These are phyloP conservation scores for Hygrophorus russula DNA, from an alignment of 768 basidiomycete species.

Conservation along the genomic window DNA sequence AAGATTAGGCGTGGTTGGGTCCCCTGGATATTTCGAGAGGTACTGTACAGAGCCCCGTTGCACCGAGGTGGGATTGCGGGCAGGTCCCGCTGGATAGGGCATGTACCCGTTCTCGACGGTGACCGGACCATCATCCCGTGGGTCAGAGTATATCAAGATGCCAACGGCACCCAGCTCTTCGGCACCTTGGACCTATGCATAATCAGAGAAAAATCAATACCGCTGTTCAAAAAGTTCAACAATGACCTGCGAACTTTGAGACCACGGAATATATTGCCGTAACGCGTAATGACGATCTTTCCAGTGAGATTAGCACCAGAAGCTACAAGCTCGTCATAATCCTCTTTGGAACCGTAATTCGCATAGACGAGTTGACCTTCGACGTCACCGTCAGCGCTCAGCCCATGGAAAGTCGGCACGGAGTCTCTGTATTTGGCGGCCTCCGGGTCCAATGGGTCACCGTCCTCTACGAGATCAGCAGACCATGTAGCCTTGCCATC, in stretches of 20 bases:
- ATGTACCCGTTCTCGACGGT: conserved; percentile 67
- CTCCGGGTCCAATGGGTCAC: conserved; percentile 57
- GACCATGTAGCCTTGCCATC: conserved; percentile 47
- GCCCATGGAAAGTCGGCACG: conserved; percentile 80
- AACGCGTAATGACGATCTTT: conserved; percentile 70
- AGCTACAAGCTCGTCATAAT: conserved; percentile 42
- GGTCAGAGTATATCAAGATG: conserved; percentile 76
- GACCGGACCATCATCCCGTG: conserved; percentile 75
- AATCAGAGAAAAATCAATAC: conserved; percentile 4
- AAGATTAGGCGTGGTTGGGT: conserved; percentile 80
- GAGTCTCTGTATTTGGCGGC: conserved; percentile 55
- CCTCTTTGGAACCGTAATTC: conserved; percentile 65
- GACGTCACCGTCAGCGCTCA: conserved; percentile 68
- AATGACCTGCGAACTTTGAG: conserved; percentile 48
- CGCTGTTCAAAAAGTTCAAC: conserved; percentile 8
- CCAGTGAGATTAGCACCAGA: conserved; percentile 64
- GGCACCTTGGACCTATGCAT: conserved; percentile 60
- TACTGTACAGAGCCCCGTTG: conserved; percentile 80
- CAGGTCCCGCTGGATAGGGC: conserved; percentile 78
- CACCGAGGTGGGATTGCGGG: conserved; percentile 73
- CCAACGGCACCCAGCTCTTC: conserved; percentile 75
- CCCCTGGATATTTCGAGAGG: conserved; percentile 55
- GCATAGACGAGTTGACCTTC: conserved; percentile 64
- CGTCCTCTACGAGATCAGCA: conserved; percentile 67
- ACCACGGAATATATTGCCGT: conserved; percentile 71